phyloP scores from a whole-genome alignment of 352 stramenopile species.

The Globisporangium recalcitrans region DNA sequence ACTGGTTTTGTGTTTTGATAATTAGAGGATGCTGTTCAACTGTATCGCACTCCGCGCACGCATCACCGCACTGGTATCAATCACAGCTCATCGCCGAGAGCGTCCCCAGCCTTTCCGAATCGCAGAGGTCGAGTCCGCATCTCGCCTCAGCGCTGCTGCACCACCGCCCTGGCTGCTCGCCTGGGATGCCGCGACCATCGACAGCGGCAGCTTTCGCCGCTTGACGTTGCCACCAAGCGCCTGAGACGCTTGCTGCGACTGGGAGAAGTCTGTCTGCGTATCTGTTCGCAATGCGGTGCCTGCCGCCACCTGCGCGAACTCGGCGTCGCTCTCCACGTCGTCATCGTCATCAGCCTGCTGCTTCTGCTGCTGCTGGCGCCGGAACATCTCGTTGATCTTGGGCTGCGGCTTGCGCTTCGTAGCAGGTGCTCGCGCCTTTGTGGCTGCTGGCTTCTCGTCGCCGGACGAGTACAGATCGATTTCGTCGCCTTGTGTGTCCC shows the following conservation, averaged over 20 bases:
- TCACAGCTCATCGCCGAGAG: constrained; percentile 35
- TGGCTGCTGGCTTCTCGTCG: constrained; percentile 19
- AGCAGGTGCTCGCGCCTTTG: constrained; percentile 10
- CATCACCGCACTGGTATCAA: not conserved
- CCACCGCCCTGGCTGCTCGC: constrained; percentile 18
- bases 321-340: constrained; percentile 64
- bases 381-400: constrained; percentile 61
- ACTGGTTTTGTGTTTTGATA: constrained; percentile 2
- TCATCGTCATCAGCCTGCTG: constrained; percentile 26
- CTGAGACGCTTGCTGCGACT: constrained; percentile 23
- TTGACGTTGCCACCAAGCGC: constrained; percentile 17
- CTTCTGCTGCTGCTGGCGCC: constrained; percentile 28
- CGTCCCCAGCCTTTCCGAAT: constrained; percentile 65
- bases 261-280: constrained; percentile 35
- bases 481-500: constrained; percentile 14
- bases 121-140: constrained; percentile 19
- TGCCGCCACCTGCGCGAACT: constrained; percentile 52
- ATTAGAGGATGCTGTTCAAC: not conserved
- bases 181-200: constrained; percentile 58
- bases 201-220: constrained; percentile 66
- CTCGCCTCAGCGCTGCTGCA: constrained; percentile 1
- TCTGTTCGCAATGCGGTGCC: constrained; percentile 22
- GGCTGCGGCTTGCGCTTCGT: constrained; percentile 36
- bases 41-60: not conserved
- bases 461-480: constrained; percentile 56